Base-by-base conservation (phyloP, 176 grass and related monocot genomes). In the Panicum miliaceum region DNA sequence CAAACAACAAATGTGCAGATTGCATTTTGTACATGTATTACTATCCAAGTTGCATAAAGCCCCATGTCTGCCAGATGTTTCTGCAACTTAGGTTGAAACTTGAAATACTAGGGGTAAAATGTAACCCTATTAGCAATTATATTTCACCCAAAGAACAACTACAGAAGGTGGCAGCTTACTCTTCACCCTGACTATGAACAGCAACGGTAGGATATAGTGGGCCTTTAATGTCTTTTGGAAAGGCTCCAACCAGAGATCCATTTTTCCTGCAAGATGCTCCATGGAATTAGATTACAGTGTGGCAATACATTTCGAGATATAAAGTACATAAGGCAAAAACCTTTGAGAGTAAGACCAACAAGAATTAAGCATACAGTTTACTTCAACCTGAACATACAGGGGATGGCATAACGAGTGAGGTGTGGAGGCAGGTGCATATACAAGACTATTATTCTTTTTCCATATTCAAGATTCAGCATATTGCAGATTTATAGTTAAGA, bases 131-230 rank as follows among this genome's bases (percentile, higher is more conserved):
- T 78, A 78, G 47, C 16, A 47, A 78, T 37, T 83, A 61, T 58
- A 51, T 57, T 56, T 57, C 35, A 76, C 13, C 35, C 35, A 78
- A 59, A 64, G n/a, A 64, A 47, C 36, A 25, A 46, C 37, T 65
- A 86, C 47, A 73, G 46, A 67, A 84, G 70, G 58, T 43, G 46
- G 20, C 20, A 86, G 26, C 88, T 80, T 94, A 96, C 97, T 94
- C 91, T 87, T 99, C 97, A 90, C 92, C 90, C 53, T 86, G 88
- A 78, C 91, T 96, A 81, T 96, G 97, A 82, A 99, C 97, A 70
- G 97, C 91, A 60, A 99, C 79, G 1, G 91, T 96, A 81, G 97
- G 97, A 86, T 94, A 99, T 66, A 94, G 50, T 51, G 88, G 73
- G 12, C 84, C 84, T 87, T 94, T 99, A 45, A 99, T 90, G 20